Conservation (phyloP, 164 flowering plant genomes). For the Cinnamomum micranthum region DNA sequence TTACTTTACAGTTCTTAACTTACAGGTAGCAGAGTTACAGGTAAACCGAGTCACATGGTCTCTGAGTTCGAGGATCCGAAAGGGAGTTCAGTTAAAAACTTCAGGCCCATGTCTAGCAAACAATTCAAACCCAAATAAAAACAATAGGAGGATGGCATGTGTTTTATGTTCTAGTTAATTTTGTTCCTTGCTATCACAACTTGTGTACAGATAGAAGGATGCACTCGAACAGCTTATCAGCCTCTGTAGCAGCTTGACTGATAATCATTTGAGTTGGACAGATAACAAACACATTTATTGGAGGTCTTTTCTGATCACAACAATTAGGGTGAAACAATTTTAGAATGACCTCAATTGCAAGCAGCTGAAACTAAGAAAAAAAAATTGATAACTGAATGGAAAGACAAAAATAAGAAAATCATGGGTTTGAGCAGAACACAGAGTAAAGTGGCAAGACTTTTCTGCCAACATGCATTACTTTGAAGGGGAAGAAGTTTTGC, state of each 20-base stretch:
- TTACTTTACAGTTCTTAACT: too few species aligned
- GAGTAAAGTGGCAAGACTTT: background rate
- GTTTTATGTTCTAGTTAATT: constrained; percentile 74
- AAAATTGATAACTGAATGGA: background rate
- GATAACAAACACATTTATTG: constrained; percentile 75
- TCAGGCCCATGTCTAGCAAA: too few species aligned
- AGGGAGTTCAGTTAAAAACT: too few species aligned
- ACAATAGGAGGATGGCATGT: constrained; percentile 31
- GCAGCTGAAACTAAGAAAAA: constrained; percentile 52
- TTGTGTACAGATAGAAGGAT: constrained; percentile 90
- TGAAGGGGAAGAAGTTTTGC: background rate
- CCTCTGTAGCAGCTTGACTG: constrained; percentile 83
- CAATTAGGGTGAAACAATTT: constrained; percentile 53
- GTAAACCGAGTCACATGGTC: too few species aligned
- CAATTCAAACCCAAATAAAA: too few species aligned
- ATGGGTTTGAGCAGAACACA: background rate
- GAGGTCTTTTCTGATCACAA: constrained; percentile 70
- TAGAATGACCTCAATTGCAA: constrained; percentile 74
- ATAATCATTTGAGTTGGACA: constrained; percentile 99
- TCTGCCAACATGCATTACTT: background rate
- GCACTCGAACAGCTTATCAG: constrained; percentile 74
- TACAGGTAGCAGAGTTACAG: too few species aligned
- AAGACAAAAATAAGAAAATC: background rate
- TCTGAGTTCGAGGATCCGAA: too few species aligned
- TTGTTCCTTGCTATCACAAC: constrained; percentile 91